These are phyloP conservation scores for Solanum paucissectum DNA, from an alignment of 257 asterid genomes.

Conservation along the genomic window DNA sequence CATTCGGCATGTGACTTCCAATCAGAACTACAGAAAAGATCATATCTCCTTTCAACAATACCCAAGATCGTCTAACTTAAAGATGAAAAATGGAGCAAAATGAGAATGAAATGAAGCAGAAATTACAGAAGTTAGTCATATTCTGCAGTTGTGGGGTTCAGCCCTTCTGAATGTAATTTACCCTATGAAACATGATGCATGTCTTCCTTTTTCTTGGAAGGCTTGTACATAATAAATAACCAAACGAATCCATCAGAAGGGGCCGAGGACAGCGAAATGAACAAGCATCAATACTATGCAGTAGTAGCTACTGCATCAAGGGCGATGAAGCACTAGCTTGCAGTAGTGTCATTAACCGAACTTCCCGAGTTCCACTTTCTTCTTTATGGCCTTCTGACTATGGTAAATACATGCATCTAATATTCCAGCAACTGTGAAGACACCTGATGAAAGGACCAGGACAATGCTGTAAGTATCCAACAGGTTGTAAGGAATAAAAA, in stretches of 20 bases:
- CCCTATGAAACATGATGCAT: not conserved
- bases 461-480: not conserved
- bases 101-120: not conserved
- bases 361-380: constrained; percentile 74
- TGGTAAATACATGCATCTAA: constrained; percentile 79
- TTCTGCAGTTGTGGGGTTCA: not conserved
- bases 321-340: not conserved
- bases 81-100: not conserved
- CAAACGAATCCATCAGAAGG: not conserved
- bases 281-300: not conserved
- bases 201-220: not conserved
- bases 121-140: not conserved
- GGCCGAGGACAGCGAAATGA: not conserved
- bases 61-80: not conserved
- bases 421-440: constrained; percentile 90
- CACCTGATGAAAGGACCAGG: constrained; percentile 30
- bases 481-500: not conserved
- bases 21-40: not conserved
- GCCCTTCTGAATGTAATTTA: not conserved
- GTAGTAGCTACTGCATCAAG: not conserved
- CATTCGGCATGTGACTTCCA: not conserved
- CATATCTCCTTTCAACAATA: not conserved
- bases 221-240: not conserved
- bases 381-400: constrained; percentile 76
- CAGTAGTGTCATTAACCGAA: constrained; percentile 7